Evolutionary conservation across 371 early-diverging fungal genomes (phyloP).

Genomic region (Rhizopus stolonifer): DNA sequence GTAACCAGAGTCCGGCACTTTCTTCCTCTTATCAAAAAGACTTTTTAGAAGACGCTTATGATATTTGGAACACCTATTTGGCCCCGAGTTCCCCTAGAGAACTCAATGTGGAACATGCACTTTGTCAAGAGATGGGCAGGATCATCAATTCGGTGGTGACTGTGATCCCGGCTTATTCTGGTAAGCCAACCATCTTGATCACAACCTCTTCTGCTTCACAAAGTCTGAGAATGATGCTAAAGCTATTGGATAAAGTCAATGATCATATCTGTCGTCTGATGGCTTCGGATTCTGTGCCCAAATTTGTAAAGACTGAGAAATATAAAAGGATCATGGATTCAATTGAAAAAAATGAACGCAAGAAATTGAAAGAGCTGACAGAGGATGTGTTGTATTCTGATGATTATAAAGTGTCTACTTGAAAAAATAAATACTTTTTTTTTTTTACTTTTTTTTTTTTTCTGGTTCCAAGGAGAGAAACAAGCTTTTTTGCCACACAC

Average conservation of each 20-base stretch:
- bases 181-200: slow-evolving; percentile 38
- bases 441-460: too few relatives aligned
- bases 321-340: slow-evolving; percentile 44
- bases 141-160: slow-evolving; percentile 48
- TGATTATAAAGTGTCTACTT: too few relatives aligned
- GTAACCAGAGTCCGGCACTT: slow-evolving; percentile 35
- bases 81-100: slow-evolving; percentile 55
- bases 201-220: slow-evolving; percentile 40
- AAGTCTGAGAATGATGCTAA: slow-evolving; percentile 46
- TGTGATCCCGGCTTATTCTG: slow-evolving; percentile 31
- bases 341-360: slow-evolving; percentile 24
- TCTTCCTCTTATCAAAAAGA: slow-evolving; percentile 35
- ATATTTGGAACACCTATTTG: slow-evolving; percentile 61
- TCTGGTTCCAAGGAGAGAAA: too few relatives aligned
- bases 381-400: too few relatives aligned
- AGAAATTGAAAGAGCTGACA: slow-evolving; percentile 14
- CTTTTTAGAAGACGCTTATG: slow-evolving; percentile 59
- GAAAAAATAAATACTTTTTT: too few relatives aligned
- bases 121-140: slow-evolving; percentile 48
- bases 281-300: slow-evolving; percentile 81
- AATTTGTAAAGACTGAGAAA: slow-evolving; percentile 70
- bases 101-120: slow-evolving; percentile 57
- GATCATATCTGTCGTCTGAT: slow-evolving; percentile 74
- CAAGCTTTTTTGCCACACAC: too few relatives aligned
- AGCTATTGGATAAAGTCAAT: slow-evolving; percentile 62